Base-by-base conservation (phyloP, 768 basidiomycete species). In the Leucocoprinus sp. region DNA sequence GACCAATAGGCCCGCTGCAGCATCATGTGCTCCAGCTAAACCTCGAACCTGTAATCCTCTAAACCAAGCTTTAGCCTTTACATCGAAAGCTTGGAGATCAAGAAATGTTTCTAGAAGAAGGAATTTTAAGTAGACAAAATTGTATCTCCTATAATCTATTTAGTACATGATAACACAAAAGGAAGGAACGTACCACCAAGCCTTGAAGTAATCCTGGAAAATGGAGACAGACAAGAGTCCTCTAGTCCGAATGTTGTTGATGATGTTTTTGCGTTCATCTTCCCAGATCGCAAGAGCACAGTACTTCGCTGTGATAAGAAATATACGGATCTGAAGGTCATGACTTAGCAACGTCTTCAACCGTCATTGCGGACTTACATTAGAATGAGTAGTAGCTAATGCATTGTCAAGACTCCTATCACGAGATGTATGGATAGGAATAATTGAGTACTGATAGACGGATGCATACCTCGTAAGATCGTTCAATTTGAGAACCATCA, bases 231-330 rank as follows among this genome's bases (percentile, higher is more conserved):
- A 74, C 29, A 77, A 60, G 14, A 82, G 59, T 2, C 82, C 80
- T 23, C 65, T 64, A 23, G 65, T 63, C 33, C 69, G 64, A 63
- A 85, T 73, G 39, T 61, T 56, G 39, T 66, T 63, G 19, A 70
- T 61, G 4, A 78, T 53, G 21, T 66, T 68, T 37, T 63, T 62
- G 55, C 64, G 65, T 44, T 92, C 82, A 54, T 84, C 82, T 42
- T 73, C 68, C 87, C 87, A 90, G 3, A 88, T 80, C 6, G 89
- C 84, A 8, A 69, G 70, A 41, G 80, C 71, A 59, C 93, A 96
- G 63, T 88, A 95, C 56, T 87, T 84, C 5, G 92, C 93, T 12
- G 86, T 85, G 47, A 97, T 84, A 24, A 97, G 59, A 62, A 97
- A 98, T 58, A 98, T 80, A 15, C 95, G 84, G 48, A 82, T 71